Conservation (phyloP, 257 asterid genomes). For the Euphrasia confusa region DNA sequence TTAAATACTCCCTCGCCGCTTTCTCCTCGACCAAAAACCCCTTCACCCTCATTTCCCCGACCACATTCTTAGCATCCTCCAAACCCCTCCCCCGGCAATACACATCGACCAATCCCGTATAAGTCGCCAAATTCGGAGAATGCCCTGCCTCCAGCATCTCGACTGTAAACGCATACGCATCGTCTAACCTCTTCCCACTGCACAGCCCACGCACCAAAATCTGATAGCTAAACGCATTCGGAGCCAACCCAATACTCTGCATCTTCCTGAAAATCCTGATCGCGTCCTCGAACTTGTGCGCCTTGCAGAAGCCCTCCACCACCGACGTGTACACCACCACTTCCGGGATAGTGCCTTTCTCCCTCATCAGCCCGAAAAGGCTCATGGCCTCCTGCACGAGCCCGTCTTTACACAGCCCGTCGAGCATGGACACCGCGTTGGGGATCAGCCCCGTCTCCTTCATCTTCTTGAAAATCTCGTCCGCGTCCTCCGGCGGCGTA, state of each 20-base stretch:
- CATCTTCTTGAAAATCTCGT: conserved; percentile 84
- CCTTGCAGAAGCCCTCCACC: conserved; percentile 81
- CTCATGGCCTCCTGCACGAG: conserved; percentile 82
- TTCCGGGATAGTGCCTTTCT: conserved; percentile 79
- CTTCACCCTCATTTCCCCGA: conserved; percentile 45
- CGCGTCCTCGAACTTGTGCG: conserved; percentile 71
- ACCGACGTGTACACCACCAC: conserved; percentile 87
- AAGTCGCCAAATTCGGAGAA: conserved; percentile 59
- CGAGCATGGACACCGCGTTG: conserved; percentile 92
- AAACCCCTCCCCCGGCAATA: conserved; percentile 59
- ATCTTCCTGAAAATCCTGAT: conserved; percentile 64
- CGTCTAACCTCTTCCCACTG: conserved; percentile 55
- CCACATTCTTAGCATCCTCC: conserved; percentile 59
- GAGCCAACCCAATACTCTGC: conserved; percentile 56
- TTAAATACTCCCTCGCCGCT: conserved; percentile 54
- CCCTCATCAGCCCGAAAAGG: conserved; percentile 78
- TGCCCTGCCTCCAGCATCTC: conserved; percentile 77
- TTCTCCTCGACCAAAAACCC: conserved; percentile 67
- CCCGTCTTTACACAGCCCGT: conserved; percentile 87
- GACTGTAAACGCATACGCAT: conserved; percentile 44
- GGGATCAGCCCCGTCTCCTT: conserved; percentile 88
- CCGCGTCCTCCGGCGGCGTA: conserved; percentile 57
- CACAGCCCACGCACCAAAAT: conserved; percentile 54
- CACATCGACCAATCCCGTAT: conserved; percentile 55
- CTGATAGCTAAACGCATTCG: conserved; percentile 61